Evolutionary conservation across 1,284 basidiomycete genomes (phyloP), one percentile per base, ranked within the genome.

Genomic region (Apiotrichum veenhuisii): DNA sequence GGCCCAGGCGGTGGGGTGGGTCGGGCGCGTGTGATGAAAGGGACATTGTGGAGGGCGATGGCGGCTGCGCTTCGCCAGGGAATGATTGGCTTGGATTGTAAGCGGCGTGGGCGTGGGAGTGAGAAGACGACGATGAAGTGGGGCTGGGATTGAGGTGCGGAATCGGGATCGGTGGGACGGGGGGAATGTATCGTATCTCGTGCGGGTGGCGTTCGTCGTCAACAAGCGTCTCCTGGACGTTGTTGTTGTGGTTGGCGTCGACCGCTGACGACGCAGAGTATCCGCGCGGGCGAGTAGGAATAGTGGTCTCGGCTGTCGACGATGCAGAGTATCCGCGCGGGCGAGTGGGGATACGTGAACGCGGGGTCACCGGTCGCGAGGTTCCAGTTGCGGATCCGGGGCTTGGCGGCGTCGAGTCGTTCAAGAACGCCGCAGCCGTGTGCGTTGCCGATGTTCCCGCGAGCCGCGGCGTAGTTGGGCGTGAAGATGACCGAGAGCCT

Each of bases 321-420:
- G 57, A 52, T 40, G 53, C 50, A 17, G 53, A 55, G 45, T 54
- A 58, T 18, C 51, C 56, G 30, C 56, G 34, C 17, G 56, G 56
- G 20, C 53, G 57, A 12, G 52, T 49, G 40, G 55, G 57, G 41
- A 59, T 59, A 26, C 57, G 57, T 8, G 57, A 50, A 38, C 52
- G 57, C 22, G 50, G 50, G 5, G 50, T 52, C 30, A 37, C 4
- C 48, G 48, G 38, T 22, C 41, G 20, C 5, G 7, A 5, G 5
- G 7, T 12, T 30, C 30, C 30, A 7, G 30, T 12, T 30, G 7
- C 37, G 26, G 36, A 10, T 23, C 23, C 30, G 7, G 30, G 30
- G 26, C 36, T 49, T 17, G 36, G 37, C 36, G 38, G 26, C 45
- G 45, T 42, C 8, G 18, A 5, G 18, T 12, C 41, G 22, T 8